These are phyloP conservation scores for Myrmaecium sp. DNA, from an alignment of 2,329 filamentous ascomycete species.

Conservation along the genomic window DNA sequence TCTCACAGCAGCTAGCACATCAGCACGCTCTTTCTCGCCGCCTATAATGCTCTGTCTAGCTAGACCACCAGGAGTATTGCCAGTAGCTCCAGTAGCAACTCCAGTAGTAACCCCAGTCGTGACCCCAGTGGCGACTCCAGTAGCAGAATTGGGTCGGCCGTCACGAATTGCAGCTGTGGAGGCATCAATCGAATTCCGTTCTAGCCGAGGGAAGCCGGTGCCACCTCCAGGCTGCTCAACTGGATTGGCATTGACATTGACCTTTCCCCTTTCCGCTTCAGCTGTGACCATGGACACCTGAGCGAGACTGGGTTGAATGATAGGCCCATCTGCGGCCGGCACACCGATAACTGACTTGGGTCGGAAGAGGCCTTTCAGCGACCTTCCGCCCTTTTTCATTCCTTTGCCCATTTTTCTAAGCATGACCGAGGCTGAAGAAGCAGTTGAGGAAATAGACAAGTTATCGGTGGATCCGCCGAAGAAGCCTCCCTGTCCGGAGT, in stretches of 20 bases:
- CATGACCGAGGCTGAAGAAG: slow-evolving; percentile 82
- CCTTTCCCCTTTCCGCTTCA: slow-evolving; percentile 74
- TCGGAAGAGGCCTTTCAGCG: slow-evolving; percentile 82
- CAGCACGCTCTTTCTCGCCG: slow-evolving; percentile 75
- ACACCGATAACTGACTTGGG: slow-evolving; percentile 82
- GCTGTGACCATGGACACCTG: slow-evolving; percentile 90
- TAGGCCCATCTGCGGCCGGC: slow-evolving; percentile 49
- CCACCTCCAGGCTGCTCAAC: slow-evolving; percentile 51
- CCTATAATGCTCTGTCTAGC: slow-evolving; percentile 79
- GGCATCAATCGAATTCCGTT: slow-evolving; percentile 65
- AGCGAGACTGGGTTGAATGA: slow-evolving; percentile 54
- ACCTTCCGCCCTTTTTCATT: slow-evolving; percentile 88
- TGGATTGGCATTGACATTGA: slow-evolving; percentile 59
- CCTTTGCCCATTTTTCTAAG: slow-evolving; percentile 97
- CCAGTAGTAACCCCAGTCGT: slow-evolving; percentile 4
- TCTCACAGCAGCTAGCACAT: slow-evolving; percentile 79
- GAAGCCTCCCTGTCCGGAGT: slow-evolving; percentile 72
- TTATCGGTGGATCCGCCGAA: slow-evolving; percentile 92
- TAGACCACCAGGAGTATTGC: slow-evolving; percentile 41
- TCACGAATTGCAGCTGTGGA: slow-evolving; percentile 14
- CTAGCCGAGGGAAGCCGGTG: slow-evolving; percentile 70
- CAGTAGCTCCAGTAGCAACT: slow-evolving; percentile 9
- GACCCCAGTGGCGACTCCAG: slow-evolving; percentile 17
- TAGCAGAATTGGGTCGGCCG: slow-evolving; percentile 28
- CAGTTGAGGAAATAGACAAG: slow-evolving; percentile 75